Base-by-base conservation (phyloP, 306 rosid species). In the Neltuma alba region DNA sequence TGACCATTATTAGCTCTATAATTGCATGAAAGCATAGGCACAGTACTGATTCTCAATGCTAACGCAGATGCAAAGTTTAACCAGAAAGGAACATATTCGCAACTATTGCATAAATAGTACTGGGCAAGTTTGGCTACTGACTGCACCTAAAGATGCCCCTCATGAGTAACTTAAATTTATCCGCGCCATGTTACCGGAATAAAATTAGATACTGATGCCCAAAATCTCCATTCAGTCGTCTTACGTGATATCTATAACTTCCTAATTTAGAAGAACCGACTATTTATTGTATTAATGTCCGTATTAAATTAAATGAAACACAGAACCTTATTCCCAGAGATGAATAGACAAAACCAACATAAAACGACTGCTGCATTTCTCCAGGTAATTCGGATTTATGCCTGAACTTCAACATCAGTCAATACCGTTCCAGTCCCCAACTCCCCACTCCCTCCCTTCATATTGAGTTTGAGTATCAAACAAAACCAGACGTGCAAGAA, bases 201-300 rank as follows among this genome's bases (percentile, higher is more conserved):
- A 30, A 70, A 69, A 60, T 16, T 47, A 83, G 13, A 76, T 41
- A 69, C 61, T 14, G 36, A 75, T 28, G 23, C 41, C 61, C 21
- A 16, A 75, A 79, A 33, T 7, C 78, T 14, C 15, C 66, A 18
- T 45, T 28, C 13, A 34, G 38, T 66, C 21, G 28, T 3, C 73
- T 27, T 67, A 45, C 38, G 36, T 27, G 31, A 70, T 18, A 38
- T 42, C 52, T 16, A 70, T 0, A 62, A 71, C 70, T 65, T 84
- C 45, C 78, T n/a, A 77, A 67, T 45, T 72, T 77, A 23, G 21
- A 60, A 71, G 60, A 72, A 81, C 10, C n/a, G 44, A 25, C 42
- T 37, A 64, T 28, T 80, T 76, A 64, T 75, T 45, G 41, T 14
- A 25, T 52, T 45, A 55, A 57, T 36, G 44, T 65, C 62, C 45